A percentile compares a stretch with the other conserved stretches of the same genome.
Evolutionary conservation across 176 grass and related monocot species (phyloP).

Genomic region (Carex myosuroides): DNA sequence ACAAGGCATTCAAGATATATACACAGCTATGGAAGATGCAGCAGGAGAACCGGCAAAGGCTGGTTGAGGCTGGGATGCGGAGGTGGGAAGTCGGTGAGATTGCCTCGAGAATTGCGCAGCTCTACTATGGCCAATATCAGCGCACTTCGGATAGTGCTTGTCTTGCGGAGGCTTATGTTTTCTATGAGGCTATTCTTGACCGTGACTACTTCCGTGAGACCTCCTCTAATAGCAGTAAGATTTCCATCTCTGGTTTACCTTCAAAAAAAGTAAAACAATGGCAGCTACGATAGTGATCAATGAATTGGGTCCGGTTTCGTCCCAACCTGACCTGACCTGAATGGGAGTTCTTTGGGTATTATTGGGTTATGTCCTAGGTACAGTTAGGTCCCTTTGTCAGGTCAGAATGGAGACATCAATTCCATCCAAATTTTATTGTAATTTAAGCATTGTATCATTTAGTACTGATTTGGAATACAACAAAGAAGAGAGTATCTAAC

Average conservation of each 20-base stretch:
- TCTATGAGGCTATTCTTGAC: conserved; percentile 90
- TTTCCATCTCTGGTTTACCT: neutral
- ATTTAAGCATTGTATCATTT: neutral
- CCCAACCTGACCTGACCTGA: neutral
- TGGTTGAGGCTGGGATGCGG: conserved; percentile 69
- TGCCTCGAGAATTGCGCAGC: conserved; percentile 82
- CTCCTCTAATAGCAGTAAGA: neutral
- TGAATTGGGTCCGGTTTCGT: neutral
- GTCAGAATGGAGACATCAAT: neutral
- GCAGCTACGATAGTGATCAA: neutral
- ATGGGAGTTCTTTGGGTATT: neutral
- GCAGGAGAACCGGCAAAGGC: conserved; percentile 79
- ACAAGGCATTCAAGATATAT: conserved; percentile 91
- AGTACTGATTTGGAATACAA: neutral
- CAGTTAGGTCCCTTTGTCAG: neutral
- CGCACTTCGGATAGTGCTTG: conserved; percentile 63
- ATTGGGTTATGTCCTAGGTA: neutral
- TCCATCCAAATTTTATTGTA: neutral
- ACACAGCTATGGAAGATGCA: conserved; percentile 85
- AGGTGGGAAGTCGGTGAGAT: conserved; percentile 93
- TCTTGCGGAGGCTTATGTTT: conserved; percentile 83
- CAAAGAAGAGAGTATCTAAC: neutral
- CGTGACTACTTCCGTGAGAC: conserved; percentile 68
- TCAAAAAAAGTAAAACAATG: neutral
- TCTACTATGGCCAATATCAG: conserved; percentile 95